These are phyloP conservation scores for Gracilaria domingensis DNA, from an alignment of 23 red algal genomes.

Conservation along the genomic window DNA sequence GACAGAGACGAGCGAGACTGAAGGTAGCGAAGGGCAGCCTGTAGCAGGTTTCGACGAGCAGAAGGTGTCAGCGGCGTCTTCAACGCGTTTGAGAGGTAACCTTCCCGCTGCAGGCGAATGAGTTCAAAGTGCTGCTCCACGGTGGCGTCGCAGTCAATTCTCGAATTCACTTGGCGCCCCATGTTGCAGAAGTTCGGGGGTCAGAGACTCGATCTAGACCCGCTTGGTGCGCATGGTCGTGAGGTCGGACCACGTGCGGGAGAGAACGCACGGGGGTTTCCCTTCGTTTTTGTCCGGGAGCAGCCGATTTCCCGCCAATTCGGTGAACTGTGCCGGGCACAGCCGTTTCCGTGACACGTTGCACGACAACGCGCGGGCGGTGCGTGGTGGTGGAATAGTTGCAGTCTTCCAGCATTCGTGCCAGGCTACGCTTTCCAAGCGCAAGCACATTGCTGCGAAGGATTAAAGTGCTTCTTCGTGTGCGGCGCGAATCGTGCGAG, in stretches of 20 bases:
- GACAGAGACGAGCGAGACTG: constrained; percentile 30
- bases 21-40: constrained; percentile 54
- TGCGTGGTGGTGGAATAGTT: no score
- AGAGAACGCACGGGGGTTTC: neutral
- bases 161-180: constrained; percentile 19
- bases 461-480: neutral
- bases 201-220: neutral
- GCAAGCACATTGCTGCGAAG: neutral
- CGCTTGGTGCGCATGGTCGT: neutral
- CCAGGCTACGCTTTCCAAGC: neutral
- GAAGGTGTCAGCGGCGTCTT: neutral
- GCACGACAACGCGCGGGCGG: no score
- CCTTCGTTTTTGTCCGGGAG: no score
- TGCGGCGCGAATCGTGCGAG: neutral
- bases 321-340: no score
- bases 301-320: constrained; percentile 11
- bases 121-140: constrained; percentile 32
- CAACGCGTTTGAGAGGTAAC: constrained; percentile 34
- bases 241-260: neutral
- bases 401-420: no score
- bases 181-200: neutral
- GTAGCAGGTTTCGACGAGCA: constrained; percentile 22
- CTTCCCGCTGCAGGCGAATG: constrained; percentile 39
- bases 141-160: constrained; percentile 33
- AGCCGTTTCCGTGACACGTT: no score